phyloP scores from a whole-genome alignment of 495 filamentous ascomycete genomes.

The Thermothielavioides terrestris region DNA sequence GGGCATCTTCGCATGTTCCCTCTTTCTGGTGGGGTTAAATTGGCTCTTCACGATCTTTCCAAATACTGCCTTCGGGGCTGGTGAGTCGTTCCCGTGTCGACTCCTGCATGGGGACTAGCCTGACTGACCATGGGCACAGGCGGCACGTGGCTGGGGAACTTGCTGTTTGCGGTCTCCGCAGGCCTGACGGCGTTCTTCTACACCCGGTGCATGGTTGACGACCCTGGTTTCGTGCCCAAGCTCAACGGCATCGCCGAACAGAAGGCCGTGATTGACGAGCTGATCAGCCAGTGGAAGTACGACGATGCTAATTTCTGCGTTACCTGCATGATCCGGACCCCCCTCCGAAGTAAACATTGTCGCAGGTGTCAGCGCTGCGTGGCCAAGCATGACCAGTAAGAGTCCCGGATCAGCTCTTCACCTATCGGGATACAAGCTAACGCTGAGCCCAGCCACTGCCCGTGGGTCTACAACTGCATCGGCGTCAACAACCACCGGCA shows the following conservation, averaged over 20 bases:
- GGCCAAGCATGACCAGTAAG: constrained; percentile 95
- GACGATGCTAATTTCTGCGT: constrained; percentile 93
- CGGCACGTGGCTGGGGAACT: constrained; percentile 61
- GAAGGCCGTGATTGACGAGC: constrained; percentile 74
- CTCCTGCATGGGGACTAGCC: no score
- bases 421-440: constrained; percentile 33
- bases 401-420: neutral
- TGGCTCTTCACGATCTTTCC: constrained; percentile 69
- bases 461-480: constrained; percentile 95
- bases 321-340: constrained; percentile 84
- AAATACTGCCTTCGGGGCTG: constrained; percentile 37
- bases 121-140: constrained; percentile 4
- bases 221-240: constrained; percentile 94
- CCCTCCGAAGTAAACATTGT: constrained; percentile 92
- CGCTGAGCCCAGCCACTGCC: constrained; percentile 72
- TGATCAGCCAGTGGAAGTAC: constrained; percentile 76
- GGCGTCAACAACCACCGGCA: constrained; percentile 91
- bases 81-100: constrained; percentile 15
- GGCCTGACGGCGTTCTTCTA: constrained; percentile 76
- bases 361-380: constrained; percentile 83
- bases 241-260: constrained; percentile 78
- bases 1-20: constrained; percentile 80
- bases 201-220: constrained; percentile 68
- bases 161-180: constrained; percentile 58
- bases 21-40: constrained; percentile 73